A percentile compares a stretch with the other conserved stretches of the same genome.
These are phyloP conservation scores for Backusella psychrophila DNA, from an alignment of 192 early-diverging fungal species.

Conservation along the genomic window DNA sequence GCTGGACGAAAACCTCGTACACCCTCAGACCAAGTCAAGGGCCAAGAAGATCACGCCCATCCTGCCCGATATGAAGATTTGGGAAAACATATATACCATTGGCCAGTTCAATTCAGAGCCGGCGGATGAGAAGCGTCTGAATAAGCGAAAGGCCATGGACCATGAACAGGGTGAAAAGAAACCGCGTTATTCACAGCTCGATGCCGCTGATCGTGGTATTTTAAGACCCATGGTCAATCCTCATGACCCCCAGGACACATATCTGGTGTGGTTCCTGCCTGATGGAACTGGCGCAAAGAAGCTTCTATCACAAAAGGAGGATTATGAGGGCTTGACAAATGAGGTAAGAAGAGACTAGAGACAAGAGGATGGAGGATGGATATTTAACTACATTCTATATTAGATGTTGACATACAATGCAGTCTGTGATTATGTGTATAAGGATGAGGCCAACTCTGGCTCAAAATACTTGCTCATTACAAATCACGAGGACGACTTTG, in stretches of 20 bases:
- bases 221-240: constrained; percentile 35
- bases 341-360: constrained; percentile 13
- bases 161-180: not conserved
- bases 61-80: constrained; percentile 49
- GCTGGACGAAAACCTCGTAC: constrained; percentile 33
- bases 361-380: not conserved
- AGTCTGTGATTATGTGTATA: constrained; percentile 36
- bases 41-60: constrained; percentile 51
- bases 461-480: constrained; percentile 23
- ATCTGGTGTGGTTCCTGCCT: constrained; percentile 37
- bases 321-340: constrained; percentile 8
- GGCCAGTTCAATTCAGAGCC: constrained; percentile 53
- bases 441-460: constrained; percentile 23
- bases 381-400: not conserved
- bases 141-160: not conserved
- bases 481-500: constrained; percentile 18
- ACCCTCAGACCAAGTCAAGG: constrained; percentile 45
- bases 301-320: constrained; percentile 22
- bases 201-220: constrained; percentile 33
- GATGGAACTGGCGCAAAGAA: constrained; percentile 20
- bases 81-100: constrained; percentile 50
- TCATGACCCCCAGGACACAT: constrained; percentile 30
- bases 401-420: constrained; percentile 30
- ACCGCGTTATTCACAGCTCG: not conserved
- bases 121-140: constrained; percentile 25